phyloP scores from a whole-genome alignment of 331 rosid genomes.

The Ulmus americana region DNA sequence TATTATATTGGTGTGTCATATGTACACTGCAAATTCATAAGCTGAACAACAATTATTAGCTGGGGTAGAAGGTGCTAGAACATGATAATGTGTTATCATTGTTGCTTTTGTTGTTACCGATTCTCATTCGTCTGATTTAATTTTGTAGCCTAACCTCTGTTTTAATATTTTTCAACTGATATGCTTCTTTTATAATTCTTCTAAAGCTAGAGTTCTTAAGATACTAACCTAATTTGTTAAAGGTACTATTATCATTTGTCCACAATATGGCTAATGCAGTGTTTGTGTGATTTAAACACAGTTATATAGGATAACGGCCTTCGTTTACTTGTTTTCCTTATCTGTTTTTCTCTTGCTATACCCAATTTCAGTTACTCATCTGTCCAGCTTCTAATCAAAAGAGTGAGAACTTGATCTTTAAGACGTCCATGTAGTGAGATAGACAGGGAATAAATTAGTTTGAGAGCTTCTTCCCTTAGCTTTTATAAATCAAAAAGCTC shows the following conservation, averaged over 20 bases:
- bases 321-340: background rate
- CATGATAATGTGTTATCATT: background rate
- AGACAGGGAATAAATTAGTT: no score
- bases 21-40: background rate
- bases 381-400: background rate
- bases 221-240: background rate
- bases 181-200: background rate
- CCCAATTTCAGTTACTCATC: background rate
- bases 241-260: background rate
- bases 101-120: background rate
- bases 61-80: background rate
- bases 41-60: background rate
- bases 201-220: background rate
- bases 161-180: background rate
- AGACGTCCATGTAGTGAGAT: no score
- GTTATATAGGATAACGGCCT: background rate
- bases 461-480: no score
- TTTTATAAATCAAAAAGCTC: no score
- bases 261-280: background rate
- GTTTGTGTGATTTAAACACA: slow-evolving; percentile 1
- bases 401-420: no score
- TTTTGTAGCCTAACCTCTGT: background rate
- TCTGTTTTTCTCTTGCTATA: background rate
- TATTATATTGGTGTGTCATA: background rate
- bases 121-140: background rate